phyloP scores from a whole-genome alignment of 305 asterid genomes.

The Ilex paraguariensis region DNA sequence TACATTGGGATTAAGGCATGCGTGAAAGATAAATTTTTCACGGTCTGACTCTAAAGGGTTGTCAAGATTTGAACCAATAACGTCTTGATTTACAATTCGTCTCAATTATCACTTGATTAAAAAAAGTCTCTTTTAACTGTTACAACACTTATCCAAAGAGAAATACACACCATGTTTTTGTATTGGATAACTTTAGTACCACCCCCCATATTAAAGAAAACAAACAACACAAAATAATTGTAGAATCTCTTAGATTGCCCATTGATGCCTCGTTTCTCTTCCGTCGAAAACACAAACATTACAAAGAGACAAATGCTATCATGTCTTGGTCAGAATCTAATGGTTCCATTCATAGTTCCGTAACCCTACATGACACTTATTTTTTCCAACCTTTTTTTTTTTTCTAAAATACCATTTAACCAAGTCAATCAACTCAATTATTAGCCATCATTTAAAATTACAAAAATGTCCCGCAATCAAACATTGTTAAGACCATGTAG shows the following conservation, averaged over 20 bases:
- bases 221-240: conserved; percentile 20
- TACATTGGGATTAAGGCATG: no score
- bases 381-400: conserved; percentile 18
- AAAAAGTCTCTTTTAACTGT: no score
- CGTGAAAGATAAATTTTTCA: no score
- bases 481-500: no score
- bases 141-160: no score
- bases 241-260: conserved; percentile 22
- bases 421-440: neutral
- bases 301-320: conserved; percentile 27
- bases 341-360: conserved; percentile 7
- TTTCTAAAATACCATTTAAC: neutral
- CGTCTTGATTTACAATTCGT: no score
- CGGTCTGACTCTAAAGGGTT: no score
- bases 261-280: conserved; percentile 8
- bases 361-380: conserved; percentile 16
- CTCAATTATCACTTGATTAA: no score
- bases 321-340: neutral
- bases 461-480: neutral
- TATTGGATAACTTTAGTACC: conserved; percentile 28
- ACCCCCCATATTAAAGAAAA: conserved; percentile 29
- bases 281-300: conserved; percentile 16
- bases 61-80: no score
- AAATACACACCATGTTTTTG: neutral
- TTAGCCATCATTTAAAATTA: neutral